Percentiles rank a stretch among this genome's conserved stretches.
phyloP scores from a whole-genome alignment of 352 stramenopile genomes.

The Phytophthora fragariae region DNA sequence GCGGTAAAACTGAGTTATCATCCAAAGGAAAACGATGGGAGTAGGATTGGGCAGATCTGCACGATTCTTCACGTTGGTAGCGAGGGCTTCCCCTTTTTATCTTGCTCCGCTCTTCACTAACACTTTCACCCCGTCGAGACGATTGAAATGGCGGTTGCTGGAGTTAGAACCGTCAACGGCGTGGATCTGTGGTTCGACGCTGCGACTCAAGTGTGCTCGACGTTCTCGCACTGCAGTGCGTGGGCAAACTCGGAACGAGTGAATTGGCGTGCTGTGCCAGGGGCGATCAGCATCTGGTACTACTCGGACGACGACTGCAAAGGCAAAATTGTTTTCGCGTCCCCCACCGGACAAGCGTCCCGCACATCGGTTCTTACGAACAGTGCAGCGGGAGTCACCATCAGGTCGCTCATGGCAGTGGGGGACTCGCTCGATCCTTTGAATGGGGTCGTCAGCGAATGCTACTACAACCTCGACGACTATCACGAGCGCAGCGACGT shows the following conservation, averaged over 20 bases:
- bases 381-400: neutral
- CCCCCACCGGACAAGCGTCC: neutral
- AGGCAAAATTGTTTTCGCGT: neutral
- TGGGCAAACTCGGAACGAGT: neutral
- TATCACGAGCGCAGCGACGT: neutral
- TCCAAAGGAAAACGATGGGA: neutral
- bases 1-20: neutral
- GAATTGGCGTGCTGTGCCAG: neutral
- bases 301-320: conserved; percentile 1
- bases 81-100: neutral
- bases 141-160: neutral
- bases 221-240: neutral
- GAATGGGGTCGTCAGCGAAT: neutral
- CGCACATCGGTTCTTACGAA: neutral
- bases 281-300: neutral
- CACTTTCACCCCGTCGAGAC: neutral
- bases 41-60: neutral
- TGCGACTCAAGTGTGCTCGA: neutral
- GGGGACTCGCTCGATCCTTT: neutral
- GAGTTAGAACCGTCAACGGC: neutral
- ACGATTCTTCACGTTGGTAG: neutral
- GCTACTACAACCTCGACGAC: neutral
- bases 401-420: neutral
- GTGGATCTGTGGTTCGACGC: neutral
- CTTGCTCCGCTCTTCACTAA: neutral